Conservation (phyloP, 345 rosid genomes). For the Linum lewisii region DNA sequence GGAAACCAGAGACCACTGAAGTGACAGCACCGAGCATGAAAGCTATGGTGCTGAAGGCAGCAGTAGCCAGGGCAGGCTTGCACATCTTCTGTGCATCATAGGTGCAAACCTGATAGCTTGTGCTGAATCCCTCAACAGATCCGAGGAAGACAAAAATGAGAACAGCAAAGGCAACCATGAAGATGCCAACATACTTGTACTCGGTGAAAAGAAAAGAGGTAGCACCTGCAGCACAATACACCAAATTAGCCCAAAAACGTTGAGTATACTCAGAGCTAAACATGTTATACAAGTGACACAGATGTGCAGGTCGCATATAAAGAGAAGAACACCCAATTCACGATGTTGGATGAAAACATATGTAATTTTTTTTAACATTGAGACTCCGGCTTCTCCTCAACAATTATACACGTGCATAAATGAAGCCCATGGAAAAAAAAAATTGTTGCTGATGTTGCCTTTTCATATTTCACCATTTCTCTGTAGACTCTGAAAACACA, state of each 20-base stretch:
- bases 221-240: constrained; percentile 16
- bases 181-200: constrained; percentile 24
- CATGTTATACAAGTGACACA: too few relatives aligned
- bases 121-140: constrained; percentile 29
- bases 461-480: too few relatives aligned
- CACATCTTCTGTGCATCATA: constrained; percentile 15
- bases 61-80: constrained; percentile 1
- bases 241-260: background rate
- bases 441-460: too few relatives aligned
- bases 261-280: too few relatives aligned
- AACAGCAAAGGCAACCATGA: constrained; percentile 25
- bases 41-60: constrained; percentile 26
- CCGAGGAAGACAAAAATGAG: constrained; percentile 23
- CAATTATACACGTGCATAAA: too few relatives aligned
- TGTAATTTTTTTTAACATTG: too few relatives aligned
- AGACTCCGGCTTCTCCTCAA: too few relatives aligned
- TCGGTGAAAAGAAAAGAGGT: constrained; percentile 25
- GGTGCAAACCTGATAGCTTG: constrained; percentile 58
- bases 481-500: too few relatives aligned
- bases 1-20: constrained; percentile 77
- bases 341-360: too few relatives aligned
- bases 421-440: too few relatives aligned
- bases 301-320: too few relatives aligned
- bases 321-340: too few relatives aligned
- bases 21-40: background rate